phyloP scores from a whole-genome alignment of 2,329 filamentous ascomycete species.

The Sphaerulina musiva region DNA sequence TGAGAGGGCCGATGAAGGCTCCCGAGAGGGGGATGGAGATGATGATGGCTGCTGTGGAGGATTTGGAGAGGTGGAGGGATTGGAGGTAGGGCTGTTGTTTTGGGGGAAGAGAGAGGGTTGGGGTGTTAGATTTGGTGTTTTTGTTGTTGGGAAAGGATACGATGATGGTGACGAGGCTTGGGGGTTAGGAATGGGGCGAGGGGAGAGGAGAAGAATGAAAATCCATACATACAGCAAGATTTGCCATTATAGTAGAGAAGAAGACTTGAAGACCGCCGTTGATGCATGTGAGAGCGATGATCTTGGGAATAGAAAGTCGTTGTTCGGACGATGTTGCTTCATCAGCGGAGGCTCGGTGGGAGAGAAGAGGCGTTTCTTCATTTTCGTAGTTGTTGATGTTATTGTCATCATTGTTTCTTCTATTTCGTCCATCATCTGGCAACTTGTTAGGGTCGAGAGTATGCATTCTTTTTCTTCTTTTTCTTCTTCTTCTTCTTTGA shows the following conservation, averaged over 20 bases:
- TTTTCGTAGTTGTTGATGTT: background rate
- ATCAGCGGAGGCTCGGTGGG: background rate
- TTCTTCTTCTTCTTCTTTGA: too few relatives aligned
- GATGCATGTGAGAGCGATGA: conserved; percentile 17
- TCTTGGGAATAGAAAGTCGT: conserved; percentile 10
- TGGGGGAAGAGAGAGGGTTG: too few relatives aligned
- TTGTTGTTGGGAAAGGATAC: too few relatives aligned
- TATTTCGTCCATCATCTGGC: too few relatives aligned
- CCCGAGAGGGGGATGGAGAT: conserved; percentile 19
- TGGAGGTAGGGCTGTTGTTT: conserved; percentile 18
- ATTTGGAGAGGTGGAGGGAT: conserved; percentile 19
- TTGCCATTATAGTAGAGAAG: conserved; percentile 22
- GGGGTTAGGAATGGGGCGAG: background rate
- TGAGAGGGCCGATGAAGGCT: conserved; percentile 15
- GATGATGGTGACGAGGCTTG: background rate
- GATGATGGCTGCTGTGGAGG: conserved; percentile 16
- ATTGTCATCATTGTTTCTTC: background rate
- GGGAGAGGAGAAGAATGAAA: background rate
- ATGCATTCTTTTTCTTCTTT: too few relatives aligned
- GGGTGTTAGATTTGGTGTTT: too few relatives aligned
- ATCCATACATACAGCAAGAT: conserved; percentile 14
- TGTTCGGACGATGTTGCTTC: background rate
- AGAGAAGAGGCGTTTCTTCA: background rate
- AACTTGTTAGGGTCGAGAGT: too few relatives aligned
- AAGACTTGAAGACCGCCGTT: conserved; percentile 24